phyloP scores from a whole-genome alignment of 2,329 filamentous ascomycete genomes.

The Penicillium sp. region DNA sequence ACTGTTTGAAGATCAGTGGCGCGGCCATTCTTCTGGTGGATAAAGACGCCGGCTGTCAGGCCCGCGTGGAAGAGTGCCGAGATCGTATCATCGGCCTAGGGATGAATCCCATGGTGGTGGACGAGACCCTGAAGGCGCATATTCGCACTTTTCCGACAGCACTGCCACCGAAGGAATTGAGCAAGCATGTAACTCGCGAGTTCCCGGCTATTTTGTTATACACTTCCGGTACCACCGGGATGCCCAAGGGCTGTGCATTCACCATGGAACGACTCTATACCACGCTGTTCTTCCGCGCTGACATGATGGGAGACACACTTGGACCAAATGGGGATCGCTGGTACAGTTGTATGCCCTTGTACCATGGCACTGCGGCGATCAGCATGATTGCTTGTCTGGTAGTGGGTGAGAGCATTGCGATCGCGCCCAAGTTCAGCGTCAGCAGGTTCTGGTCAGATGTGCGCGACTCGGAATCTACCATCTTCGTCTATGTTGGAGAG shows the following conservation, averaged over 20 bases:
- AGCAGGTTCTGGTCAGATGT: constrained; percentile 70
- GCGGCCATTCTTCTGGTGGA: constrained; percentile 59
- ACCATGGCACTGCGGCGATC: constrained; percentile 70
- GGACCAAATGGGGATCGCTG: constrained; percentile 54
- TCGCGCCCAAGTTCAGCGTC: constrained; percentile 57
- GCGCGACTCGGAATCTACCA: constrained; percentile 62
- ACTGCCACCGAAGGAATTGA: constrained; percentile 54
- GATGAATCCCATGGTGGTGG: constrained; percentile 56
- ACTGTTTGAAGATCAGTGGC: constrained; percentile 60
- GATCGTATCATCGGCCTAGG: constrained; percentile 52
- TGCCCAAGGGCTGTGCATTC: constrained; percentile 68
- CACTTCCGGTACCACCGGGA: constrained; percentile 71
- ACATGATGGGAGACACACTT: constrained; percentile 28
- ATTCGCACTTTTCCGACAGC: constrained; percentile 49
- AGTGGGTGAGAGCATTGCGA: constrained; percentile 44
- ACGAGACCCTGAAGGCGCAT: constrained; percentile 46
- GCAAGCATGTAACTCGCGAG: constrained; percentile 49
- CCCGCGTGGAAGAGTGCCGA: constrained; percentile 54
- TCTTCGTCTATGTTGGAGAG: constrained; percentile 75
- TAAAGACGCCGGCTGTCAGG: constrained; percentile 51
- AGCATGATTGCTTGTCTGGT: constrained; percentile 55
- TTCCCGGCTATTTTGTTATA: constrained; percentile 66
- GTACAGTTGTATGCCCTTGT: constrained; percentile 74
- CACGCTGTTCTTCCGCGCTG: constrained; percentile 35
- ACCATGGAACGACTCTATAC: constrained; percentile 49